Base-by-base conservation (phyloP, 352 stramenopile species). In the Globisporangium echinulatum region DNA sequence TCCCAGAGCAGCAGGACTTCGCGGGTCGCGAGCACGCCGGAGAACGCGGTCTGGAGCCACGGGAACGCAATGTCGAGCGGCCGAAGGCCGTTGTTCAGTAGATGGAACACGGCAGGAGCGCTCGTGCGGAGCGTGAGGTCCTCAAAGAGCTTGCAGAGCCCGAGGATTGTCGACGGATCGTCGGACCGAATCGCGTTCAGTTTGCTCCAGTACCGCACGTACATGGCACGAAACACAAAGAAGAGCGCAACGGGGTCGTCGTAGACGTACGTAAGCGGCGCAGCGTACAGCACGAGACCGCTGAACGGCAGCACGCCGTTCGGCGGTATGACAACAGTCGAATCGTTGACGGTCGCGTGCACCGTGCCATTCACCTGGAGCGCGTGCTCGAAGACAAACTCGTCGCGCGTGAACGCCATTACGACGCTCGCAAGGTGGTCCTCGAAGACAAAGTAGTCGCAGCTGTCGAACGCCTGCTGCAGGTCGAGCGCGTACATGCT, bases 371-470 rank as follows among this genome's bases (percentile, higher is more conserved):
- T 88, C 4, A 91, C 67, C 59, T 74, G 69, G 5, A 70, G 44
- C 5, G 79, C 77, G 37, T 78, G 66, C 2, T 72, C 47, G 36
- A 68, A 65, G 14, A 88, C 74, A 39, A 78, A 70, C 0, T 59
- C 57, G 62, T 91, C 83, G 36, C 83, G 72, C 7, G 77, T 88
- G 59, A 91, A 93, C 25, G 79, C 77, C 68, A 90, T 80, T 17
- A 93, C 58, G 39, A 87, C 71, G 54, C 69, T 84, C 58, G 85
- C 71, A 48, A 93, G 71, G 38, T 84, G 71, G 48, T 91, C 83
- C 63, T 91, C 75, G 55, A 93, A 93, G 54, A 89, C 78, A 64
- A 93, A 91, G 55, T 91, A 90, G 59, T 93, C 80, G 42, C 65
- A 86, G 58, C 75, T 88, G 71, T 90, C 73, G 52, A 86, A 76